Evolutionary conservation across 75 land plant genomes (phyloP).

Genomic region (Picea sitchensis): DNA sequence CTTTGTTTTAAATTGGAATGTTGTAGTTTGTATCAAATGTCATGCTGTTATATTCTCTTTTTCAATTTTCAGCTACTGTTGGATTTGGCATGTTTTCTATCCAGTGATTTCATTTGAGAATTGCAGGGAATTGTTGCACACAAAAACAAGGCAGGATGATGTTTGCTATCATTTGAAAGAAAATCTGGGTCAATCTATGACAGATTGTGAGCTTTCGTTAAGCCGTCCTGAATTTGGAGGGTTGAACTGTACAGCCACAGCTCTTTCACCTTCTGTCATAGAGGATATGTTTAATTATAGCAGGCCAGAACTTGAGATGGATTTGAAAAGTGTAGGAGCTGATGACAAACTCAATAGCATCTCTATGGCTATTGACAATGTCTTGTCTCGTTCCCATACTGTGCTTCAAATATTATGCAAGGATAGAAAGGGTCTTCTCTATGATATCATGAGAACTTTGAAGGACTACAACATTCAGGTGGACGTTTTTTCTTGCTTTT

Average conservation of each 20-base stretch:
- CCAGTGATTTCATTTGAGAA: not conserved
- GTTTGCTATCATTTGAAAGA: constrained; percentile 36
- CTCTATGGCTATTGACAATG: constrained; percentile 57
- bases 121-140: constrained; percentile 65
- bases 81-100: no score
- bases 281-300: constrained; percentile 50
- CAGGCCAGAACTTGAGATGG: not conserved
- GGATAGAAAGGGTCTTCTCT: constrained; percentile 77
- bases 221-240: constrained; percentile 62
- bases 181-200: constrained; percentile 43
- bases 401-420: constrained; percentile 72
- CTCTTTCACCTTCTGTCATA: constrained; percentile 46
- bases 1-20: no score
- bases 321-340: not conserved
- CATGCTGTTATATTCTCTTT: no score
- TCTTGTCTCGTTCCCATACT: constrained; percentile 70
- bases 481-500: not conserved
- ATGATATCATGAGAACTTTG: constrained; percentile 77
- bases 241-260: constrained; percentile 32
- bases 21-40: no score
- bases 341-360: constrained; percentile 21
- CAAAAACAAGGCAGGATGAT: constrained; percentile 59
- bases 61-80: no score
- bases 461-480: constrained; percentile 83
- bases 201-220: constrained; percentile 52